These are phyloP conservation scores for Alternaria gansuensis DNA, from an alignment of 2,329 filamentous ascomycete genomes.

Conservation along the genomic window DNA sequence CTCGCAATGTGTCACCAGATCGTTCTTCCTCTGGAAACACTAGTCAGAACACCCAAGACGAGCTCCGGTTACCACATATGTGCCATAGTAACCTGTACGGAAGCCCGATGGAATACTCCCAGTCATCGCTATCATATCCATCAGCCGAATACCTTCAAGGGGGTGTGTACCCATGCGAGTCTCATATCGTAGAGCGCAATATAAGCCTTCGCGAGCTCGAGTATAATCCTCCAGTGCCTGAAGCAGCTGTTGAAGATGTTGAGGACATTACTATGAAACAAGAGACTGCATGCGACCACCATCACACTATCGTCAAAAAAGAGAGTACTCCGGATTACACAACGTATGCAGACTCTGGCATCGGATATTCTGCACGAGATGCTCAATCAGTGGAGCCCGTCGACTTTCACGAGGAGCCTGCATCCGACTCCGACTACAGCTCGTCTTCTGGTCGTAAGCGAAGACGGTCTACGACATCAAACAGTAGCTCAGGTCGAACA, in stretches of 20 bases:
- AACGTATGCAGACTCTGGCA: constrained; percentile 39
- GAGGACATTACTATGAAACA: constrained; percentile 37
- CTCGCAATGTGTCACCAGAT: constrained; percentile 48
- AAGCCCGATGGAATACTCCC: constrained; percentile 32
- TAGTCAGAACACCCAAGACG: constrained; percentile 44
- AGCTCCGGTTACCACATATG: constrained; percentile 39
- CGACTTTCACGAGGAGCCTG: constrained; percentile 39
- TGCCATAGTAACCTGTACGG: constrained; percentile 31
- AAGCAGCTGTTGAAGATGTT: constrained; percentile 38
- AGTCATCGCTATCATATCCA: constrained; percentile 31
- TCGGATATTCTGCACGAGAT: constrained; percentile 43
- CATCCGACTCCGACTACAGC: constrained; percentile 50
- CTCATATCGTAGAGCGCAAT: constrained; percentile 24
- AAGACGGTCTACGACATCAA: constrained; percentile 42
- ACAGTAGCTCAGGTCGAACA: constrained; percentile 26
- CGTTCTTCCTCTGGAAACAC: constrained; percentile 46
- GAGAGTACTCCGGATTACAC: constrained; percentile 26
- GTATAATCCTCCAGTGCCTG: constrained; percentile 40
- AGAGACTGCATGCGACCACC: constrained; percentile 32
- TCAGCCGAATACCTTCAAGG: constrained; percentile 28
- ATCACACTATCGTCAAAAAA: constrained; percentile 28
- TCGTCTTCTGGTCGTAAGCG: constrained; percentile 36
- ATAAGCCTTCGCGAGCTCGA: constrained; percentile 48
- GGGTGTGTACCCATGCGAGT: constrained; percentile 23
- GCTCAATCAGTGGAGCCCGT: constrained; percentile 51